These are phyloP conservation scores for Candida chilensis DNA, from an alignment of 805 yeast species.

Conservation along the genomic window DNA sequence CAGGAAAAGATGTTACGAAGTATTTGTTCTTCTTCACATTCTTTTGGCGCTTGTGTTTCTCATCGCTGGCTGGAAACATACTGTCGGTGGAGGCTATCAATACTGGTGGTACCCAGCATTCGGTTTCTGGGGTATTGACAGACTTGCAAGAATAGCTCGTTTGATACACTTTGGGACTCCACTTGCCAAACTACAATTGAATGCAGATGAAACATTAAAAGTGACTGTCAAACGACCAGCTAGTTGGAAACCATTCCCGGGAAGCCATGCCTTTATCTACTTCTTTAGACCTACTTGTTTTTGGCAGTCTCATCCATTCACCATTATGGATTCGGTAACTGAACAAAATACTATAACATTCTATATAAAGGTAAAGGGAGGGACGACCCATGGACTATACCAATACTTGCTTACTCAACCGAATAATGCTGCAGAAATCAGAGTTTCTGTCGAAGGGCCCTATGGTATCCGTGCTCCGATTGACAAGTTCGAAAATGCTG, in stretches of 20 bases:
- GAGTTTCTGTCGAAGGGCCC: slow-evolving; percentile 55
- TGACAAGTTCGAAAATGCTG: slow-evolving; percentile 39
- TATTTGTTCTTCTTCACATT: slow-evolving; percentile 51
- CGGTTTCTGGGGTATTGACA: slow-evolving; percentile 43
- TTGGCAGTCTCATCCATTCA: slow-evolving; percentile 37
- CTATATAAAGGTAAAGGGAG: slow-evolving; percentile 41
- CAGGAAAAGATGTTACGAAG: slow-evolving; percentile 49
- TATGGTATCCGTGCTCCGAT: slow-evolving; percentile 50
- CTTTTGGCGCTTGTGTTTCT: slow-evolving; percentile 43
- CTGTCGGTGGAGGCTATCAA: slow-evolving; percentile 22
- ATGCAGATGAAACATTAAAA: slow-evolving; percentile 23
- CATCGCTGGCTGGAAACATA: slow-evolving; percentile 51
- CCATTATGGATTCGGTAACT: slow-evolving; percentile 11
- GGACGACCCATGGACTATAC: slow-evolving; percentile 36
- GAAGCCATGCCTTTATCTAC: slow-evolving; percentile 31
- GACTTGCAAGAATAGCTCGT: slow-evolving; percentile 30
- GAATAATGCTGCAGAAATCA: slow-evolving; percentile 20
- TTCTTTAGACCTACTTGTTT: slow-evolving; percentile 21
- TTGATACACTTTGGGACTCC: slow-evolving; percentile 23
- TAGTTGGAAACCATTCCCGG: slow-evolving; percentile 21
- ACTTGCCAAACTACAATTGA: slow-evolving; percentile 16
- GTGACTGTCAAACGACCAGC: slow-evolving; percentile 20
- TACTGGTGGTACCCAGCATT: slow-evolving; percentile 23
- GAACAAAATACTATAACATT: no score
- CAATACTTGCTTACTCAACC: slow-evolving; percentile 15